These are phyloP conservation scores for Candida insectorum DNA, from an alignment of 805 yeast genomes.

Conservation along the genomic window DNA sequence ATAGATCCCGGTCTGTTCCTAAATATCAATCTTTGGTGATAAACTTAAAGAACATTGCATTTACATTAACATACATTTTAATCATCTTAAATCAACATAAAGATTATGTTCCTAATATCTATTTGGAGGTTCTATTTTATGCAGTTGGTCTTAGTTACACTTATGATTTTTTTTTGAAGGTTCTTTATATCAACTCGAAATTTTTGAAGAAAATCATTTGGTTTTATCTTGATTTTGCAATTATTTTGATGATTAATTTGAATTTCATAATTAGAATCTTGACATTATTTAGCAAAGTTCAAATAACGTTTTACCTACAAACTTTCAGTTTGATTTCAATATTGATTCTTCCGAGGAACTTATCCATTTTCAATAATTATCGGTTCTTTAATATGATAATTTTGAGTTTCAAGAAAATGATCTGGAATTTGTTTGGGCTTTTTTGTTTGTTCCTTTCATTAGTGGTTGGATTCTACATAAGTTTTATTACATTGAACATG, in stretches of 20 bases:
- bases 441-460: conserved; percentile 47
- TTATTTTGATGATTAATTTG: conserved; percentile 36
- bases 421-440: conserved; percentile 47
- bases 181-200: conserved; percentile 42
- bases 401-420: conserved; percentile 49
- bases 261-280: conserved; percentile 24
- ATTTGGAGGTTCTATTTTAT: conserved; percentile 39
- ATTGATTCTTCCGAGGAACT: conserved; percentile 46
- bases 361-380: conserved; percentile 49
- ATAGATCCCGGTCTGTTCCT: conserved; percentile 34
- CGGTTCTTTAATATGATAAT: conserved; percentile 51
- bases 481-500: conserved; percentile 46
- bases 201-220: conserved; percentile 50
- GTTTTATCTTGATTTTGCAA: conserved; percentile 47
- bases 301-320: conserved; percentile 21
- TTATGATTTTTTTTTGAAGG: conserved; percentile 43
- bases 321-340: conserved; percentile 44
- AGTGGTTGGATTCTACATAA: conserved; percentile 53
- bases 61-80: conserved; percentile 15
- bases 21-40: conserved; percentile 40
- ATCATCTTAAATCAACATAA: conserved; percentile 27
- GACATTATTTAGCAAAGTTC: conserved; percentile 12
- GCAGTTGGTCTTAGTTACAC: conserved; percentile 45
- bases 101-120: conserved; percentile 4
- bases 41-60: conserved; percentile 28